These are phyloP conservation scores for Cyclostephanos tholiformis DNA, from an alignment of 108 stramenopile species.

Conservation along the genomic window DNA sequence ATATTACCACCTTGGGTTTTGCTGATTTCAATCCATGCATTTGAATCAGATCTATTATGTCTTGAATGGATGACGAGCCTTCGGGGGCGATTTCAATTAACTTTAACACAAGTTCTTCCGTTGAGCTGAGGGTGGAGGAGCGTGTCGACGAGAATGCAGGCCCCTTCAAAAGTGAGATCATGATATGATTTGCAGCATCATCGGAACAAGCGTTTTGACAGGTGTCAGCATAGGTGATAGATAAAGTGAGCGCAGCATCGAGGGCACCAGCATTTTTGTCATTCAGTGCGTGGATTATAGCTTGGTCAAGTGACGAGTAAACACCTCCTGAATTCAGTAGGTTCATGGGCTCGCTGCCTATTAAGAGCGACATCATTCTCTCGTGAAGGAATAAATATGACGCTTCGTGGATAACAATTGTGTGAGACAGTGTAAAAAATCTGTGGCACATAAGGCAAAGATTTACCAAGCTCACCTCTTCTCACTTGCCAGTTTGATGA, in stretches of 20 bases:
- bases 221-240: constrained; percentile 56
- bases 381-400: constrained; percentile 62
- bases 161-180: constrained; percentile 60
- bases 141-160: constrained; percentile 75
- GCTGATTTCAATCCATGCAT: constrained; percentile 68
- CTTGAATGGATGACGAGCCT: constrained; percentile 56
- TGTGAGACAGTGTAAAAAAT: not conserved
- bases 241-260: constrained; percentile 73
- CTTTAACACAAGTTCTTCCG: constrained; percentile 64
- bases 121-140: constrained; percentile 57
- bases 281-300: constrained; percentile 49
- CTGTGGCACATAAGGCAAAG: not conserved
- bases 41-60: constrained; percentile 60
- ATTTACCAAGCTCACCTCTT: constrained; percentile 20
- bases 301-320: constrained; percentile 51
- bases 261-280: constrained; percentile 83
- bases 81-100: constrained; percentile 73
- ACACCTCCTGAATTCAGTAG: constrained; percentile 41
- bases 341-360: constrained; percentile 25
- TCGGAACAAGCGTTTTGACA: constrained; percentile 56
- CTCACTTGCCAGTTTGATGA: constrained; percentile 78
- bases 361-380: constrained; percentile 29
- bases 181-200: constrained; percentile 56
- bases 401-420: not conserved
- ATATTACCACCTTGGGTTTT: constrained; percentile 81